Base-by-base conservation (phyloP, 2,329 filamentous ascomycete genomes). In the Penicillium nordicum region DNA sequence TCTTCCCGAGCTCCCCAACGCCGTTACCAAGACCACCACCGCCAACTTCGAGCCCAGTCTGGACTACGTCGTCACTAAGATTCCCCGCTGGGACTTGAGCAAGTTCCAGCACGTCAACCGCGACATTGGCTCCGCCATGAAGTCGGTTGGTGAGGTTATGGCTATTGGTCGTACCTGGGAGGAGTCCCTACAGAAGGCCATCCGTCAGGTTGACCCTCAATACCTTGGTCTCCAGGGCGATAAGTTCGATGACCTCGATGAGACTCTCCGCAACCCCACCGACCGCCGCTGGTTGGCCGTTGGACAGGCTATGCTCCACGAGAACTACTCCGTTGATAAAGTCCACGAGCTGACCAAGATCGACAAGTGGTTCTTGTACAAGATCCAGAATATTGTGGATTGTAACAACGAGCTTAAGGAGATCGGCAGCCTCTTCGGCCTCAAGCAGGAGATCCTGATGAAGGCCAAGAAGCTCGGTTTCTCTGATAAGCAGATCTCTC, bases 51-150 rank as follows among this genome's bases (percentile, higher is more conserved):
- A 99, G 77, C 94, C 94, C 50, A 95, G 90, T 60, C 81, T 99
- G 63, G 94, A 99, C 72, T 99, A 99, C 75, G 91, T 99, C 63
- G 94, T 99, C 64, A 96, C 92, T 67, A 99, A 99, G 82, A 97
- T 99, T 67, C 94, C 94, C 67, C 87, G 94, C 71, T 99, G 94
- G 94, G 94, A 99, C 82, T 78, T 99, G 72, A 87, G 90, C 81
- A 99, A 99, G 81, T 99, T 99, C 83, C 93, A 97, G 79, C 93
- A 97, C 69, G 94, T 99, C 63, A 95, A 96, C 82, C 89, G 94
- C 59, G 90, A 96, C 71, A 97, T 99, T 72, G 94, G 94, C 66
- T 96, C 90, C 72, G 89, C 93, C 60, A 99, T 99, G 94, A 99
- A 97, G 81, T 97, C 92, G 25, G 92, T 99, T 56, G 94, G 94